These are phyloP conservation scores for Microcyclospora tardicrescens DNA, from an alignment of 2,329 filamentous ascomycete species.

Conservation along the genomic window DNA sequence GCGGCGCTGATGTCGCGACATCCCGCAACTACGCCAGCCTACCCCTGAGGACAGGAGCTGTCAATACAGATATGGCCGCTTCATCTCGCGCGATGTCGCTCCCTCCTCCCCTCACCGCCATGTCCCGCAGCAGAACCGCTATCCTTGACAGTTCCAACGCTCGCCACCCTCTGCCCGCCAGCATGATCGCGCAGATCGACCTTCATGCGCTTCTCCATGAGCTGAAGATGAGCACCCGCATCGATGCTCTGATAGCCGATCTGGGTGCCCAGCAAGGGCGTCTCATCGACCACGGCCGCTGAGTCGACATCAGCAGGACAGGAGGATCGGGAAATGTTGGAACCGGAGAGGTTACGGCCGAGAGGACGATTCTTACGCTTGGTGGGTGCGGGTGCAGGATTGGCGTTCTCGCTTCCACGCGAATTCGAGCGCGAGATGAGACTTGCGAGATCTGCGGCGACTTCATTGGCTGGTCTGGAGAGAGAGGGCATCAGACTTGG, in stretches of 20 bases:
- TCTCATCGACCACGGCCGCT: conserved; percentile 4
- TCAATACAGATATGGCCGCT: no score
- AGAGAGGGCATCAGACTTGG: conserved; percentile 4
- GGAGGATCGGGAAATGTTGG: conserved; percentile 10
- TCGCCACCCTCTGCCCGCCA: conserved; percentile 13
- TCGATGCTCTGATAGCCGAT: conserved; percentile 23
- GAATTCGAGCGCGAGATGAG: conserved; percentile 9
- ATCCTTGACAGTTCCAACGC: conserved; percentile 21
- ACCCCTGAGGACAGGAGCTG: no score
- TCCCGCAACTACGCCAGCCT: no score
- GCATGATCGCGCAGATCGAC: conserved; percentile 14
- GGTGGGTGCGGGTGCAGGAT: conserved; percentile 3
- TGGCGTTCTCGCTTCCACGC: conserved; percentile 3
- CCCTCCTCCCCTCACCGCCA: no score
- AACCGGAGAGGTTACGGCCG: conserved; percentile 18
- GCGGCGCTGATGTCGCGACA: no score
- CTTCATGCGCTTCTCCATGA: conserved; percentile 23
- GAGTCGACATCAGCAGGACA: conserved; percentile 12
- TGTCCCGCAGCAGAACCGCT: conserved; percentile 1
- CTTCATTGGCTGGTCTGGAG: conserved; percentile 6
- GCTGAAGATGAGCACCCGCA: conserved; percentile 15
- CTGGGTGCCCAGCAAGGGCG: conserved; percentile 20
- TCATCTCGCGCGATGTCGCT: no score
- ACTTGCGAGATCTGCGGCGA: conserved; percentile 13
- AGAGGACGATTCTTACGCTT: conserved; percentile 19